Conservation (phyloP, 352 stramenopile species). For the Phytopythium boreale region DNA sequence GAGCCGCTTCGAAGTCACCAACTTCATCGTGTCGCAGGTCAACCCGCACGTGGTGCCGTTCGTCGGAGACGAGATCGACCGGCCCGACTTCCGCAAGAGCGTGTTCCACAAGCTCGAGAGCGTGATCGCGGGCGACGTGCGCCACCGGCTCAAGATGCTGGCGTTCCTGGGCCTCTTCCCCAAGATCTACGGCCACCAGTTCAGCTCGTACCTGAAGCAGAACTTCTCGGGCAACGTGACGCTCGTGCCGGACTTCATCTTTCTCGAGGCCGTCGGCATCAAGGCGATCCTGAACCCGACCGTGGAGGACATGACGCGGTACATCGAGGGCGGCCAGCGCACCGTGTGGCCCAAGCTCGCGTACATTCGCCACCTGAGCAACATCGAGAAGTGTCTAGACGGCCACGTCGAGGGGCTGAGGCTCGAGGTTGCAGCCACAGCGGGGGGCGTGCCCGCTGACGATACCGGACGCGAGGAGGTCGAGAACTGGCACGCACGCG, state of each 20-base stretch:
- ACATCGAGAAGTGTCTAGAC: slow-evolving; percentile 84
- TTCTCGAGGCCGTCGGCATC: slow-evolving; percentile 73
- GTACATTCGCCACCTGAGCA: slow-evolving; percentile 92
- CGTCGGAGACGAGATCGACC: slow-evolving; percentile 86
- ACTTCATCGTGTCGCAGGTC: slow-evolving; percentile 89
- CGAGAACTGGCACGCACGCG: slow-evolving; percentile 8
- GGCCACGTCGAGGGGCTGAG: slow-evolving; percentile 30
- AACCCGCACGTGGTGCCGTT: slow-evolving; percentile 93
- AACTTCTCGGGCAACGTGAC: slow-evolving; percentile 97
- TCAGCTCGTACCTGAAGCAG: slow-evolving; percentile 82
- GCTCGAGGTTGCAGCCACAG: slow-evolving; percentile 7
- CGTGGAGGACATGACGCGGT: slow-evolving; percentile 63
- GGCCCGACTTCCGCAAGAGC: slow-evolving; percentile 57
- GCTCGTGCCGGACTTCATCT: slow-evolving; percentile 89
- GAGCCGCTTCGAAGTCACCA: slow-evolving; percentile 92
- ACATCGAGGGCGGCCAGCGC: slow-evolving; percentile 86
- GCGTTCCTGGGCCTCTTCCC: slow-evolving; percentile 86
- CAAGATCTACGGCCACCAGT: slow-evolving; percentile 78
- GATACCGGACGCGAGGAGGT: background rate
- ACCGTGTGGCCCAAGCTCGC: slow-evolving; percentile 90
- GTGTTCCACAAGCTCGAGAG: slow-evolving; percentile 77
- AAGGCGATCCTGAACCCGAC: slow-evolving; percentile 86
- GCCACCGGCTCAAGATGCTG: slow-evolving; percentile 70
- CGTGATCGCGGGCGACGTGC: slow-evolving; percentile 72
- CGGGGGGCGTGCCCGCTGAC: background rate